Percentiles rank a stretch among this genome's conserved stretches.
Evolutionary conservation across 1,284 basidiomycete species (phyloP).

Genomic region (Rhodotorula mucilaginosa): DNA sequence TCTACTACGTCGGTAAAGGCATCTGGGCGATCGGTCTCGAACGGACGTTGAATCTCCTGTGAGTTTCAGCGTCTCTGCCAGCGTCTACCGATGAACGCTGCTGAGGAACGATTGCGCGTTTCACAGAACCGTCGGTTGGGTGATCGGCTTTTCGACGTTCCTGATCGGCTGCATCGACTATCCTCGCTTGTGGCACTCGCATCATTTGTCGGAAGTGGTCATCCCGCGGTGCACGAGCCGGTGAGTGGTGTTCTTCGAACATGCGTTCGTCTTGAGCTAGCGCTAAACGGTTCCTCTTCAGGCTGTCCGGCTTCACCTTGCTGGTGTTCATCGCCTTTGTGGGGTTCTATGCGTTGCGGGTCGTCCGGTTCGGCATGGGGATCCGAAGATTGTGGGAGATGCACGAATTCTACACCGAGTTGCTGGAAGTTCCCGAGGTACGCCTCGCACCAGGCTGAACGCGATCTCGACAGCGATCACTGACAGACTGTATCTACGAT

Average conservation of each 20-base stretch:
- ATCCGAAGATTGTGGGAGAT: slow-evolving; percentile 79
- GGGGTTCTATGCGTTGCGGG: slow-evolving; percentile 67
- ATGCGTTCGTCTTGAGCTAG: too few species aligned
- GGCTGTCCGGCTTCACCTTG: slow-evolving; percentile 73
- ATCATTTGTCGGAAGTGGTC: slow-evolving; percentile 72
- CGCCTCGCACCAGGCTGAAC: slow-evolving; percentile 30
- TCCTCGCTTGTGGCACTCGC: slow-evolving; percentile 57
- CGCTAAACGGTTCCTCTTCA: slow-evolving; percentile 7
- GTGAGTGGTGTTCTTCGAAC: slow-evolving; percentile 53
- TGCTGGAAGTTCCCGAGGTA: slow-evolving; percentile 60
- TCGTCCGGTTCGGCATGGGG: slow-evolving; percentile 54
- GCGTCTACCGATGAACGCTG: neutral
- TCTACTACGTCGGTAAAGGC: slow-evolving; percentile 93
- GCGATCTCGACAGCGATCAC: too few species aligned
- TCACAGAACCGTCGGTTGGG: slow-evolving; percentile 87
- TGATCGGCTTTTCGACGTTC: slow-evolving; percentile 95
- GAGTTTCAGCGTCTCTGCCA: slow-evolving; percentile 49
- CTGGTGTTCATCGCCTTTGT: slow-evolving; percentile 79
- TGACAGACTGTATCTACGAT: neutral
- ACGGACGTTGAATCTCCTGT: slow-evolving; percentile 86
- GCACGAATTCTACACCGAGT: slow-evolving; percentile 74
- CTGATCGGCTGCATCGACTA: slow-evolving; percentile 94
- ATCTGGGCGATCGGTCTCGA: slow-evolving; percentile 89
- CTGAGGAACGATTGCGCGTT: neutral
- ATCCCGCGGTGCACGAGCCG: slow-evolving; percentile 74